Conservation (phyloP, 2,329 filamentous ascomycete species). For the Colletotrichum falcatum region DNA sequence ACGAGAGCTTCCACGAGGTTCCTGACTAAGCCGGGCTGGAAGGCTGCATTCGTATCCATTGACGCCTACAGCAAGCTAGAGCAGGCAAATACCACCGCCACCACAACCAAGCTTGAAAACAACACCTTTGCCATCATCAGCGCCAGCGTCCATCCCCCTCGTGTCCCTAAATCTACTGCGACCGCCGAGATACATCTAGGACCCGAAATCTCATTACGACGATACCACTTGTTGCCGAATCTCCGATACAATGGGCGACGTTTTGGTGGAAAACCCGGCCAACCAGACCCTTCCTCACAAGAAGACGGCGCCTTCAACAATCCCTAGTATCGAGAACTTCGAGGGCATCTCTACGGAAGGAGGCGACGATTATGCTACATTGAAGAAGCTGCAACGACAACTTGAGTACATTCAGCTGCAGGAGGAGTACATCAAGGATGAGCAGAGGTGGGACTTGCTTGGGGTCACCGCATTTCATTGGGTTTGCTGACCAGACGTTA, state of each 20-base stretch:
- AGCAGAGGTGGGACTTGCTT: conserved; percentile 77
- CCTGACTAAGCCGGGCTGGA: conserved; percentile 40
- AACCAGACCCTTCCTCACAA: conserved; percentile 82
- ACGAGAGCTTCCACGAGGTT: background rate
- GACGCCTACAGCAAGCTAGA: conserved; percentile 42
- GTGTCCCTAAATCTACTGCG: background rate
- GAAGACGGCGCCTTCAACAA: conserved; percentile 82
- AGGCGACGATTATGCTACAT: conserved; percentile 91
- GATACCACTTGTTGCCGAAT: background rate
- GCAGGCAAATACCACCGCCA: conserved; percentile 13
- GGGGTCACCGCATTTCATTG: background rate
- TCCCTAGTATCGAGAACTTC: conserved; percentile 90
- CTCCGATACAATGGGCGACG: conserved; percentile 79
- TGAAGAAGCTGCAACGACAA: conserved; percentile 97
- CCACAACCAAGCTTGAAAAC: conserved; percentile 6
- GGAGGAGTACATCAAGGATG: conserved; percentile 99
- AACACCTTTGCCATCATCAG: conserved; percentile 31
- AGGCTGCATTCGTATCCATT: conserved; percentile 43
- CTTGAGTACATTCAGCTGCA: conserved; percentile 97
- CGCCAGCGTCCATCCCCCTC: conserved; percentile 8
- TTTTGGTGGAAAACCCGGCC: conserved; percentile 84
- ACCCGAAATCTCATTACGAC: background rate
- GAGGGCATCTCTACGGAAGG: conserved; percentile 85
- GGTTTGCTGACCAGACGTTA: conserved; percentile 24
- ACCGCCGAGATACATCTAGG: background rate